A percentile compares a stretch with the other conserved stretches of the same genome.
These are phyloP conservation scores for Candida alai DNA, from an alignment of 805 yeast genomes.

Conservation along the genomic window DNA sequence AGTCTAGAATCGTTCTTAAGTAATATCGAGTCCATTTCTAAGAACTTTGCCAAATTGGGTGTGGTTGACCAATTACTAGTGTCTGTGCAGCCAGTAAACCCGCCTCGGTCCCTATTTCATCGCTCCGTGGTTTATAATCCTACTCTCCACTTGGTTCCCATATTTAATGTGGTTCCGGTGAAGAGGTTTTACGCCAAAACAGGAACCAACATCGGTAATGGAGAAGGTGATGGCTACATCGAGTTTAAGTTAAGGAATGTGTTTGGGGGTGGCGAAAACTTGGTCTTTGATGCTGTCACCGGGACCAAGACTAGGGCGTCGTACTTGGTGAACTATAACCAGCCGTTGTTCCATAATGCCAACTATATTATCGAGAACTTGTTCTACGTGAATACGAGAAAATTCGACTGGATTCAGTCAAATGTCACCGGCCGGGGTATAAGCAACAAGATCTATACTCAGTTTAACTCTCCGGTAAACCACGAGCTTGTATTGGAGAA, in stretches of 20 bases:
- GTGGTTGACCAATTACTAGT: slow-evolving; percentile 42
- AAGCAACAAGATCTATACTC: slow-evolving; percentile 38
- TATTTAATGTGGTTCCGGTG: slow-evolving; percentile 45
- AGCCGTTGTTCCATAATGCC: slow-evolving; percentile 43
- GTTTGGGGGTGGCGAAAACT: slow-evolving; percentile 54
- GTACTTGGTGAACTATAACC: slow-evolving; percentile 44
- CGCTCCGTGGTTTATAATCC: slow-evolving; percentile 4
- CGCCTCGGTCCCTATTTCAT: slow-evolving; percentile 1
- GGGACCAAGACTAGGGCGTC: slow-evolving; percentile 50
- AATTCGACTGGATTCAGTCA: slow-evolving; percentile 46
- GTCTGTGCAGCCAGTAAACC: slow-evolving; percentile 20
- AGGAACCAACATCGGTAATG: slow-evolving; percentile 94
- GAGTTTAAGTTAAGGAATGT: slow-evolving; percentile 59
- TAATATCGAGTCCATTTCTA: slow-evolving; percentile 42
- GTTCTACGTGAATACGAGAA: slow-evolving; percentile 40
- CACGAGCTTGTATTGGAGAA: slow-evolving; percentile 50
- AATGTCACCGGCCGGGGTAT: slow-evolving; percentile 43
- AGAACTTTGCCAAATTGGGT: slow-evolving; percentile 40
- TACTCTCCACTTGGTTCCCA: slow-evolving; percentile 29
- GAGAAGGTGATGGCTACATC: slow-evolving; percentile 93
- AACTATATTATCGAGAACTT: slow-evolving; percentile 37
- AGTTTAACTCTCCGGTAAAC: slow-evolving; percentile 25
- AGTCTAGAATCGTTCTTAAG: slow-evolving; percentile 39
- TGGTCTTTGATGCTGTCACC: slow-evolving; percentile 48
- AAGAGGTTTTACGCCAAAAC: slow-evolving; percentile 79